Percentiles rank a stretch among this genome's conserved stretches.
phyloP scores from a whole-genome alignment of 2,329 filamentous ascomycete genomes.

The Aphanocladium album region DNA sequence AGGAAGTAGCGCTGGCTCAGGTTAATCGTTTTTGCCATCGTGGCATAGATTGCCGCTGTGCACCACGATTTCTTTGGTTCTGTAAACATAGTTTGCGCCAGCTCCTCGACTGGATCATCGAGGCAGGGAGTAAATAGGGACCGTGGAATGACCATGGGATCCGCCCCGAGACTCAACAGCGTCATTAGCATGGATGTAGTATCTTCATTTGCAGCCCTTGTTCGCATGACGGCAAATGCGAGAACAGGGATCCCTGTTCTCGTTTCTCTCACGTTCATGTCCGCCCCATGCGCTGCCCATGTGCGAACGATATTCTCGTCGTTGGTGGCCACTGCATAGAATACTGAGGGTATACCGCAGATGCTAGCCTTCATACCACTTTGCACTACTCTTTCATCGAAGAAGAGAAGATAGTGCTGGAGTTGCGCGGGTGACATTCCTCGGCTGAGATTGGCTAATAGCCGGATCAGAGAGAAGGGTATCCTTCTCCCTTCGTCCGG shows the following conservation, averaged over 20 bases:
- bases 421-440: background rate
- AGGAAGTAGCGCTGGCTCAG: slow-evolving; percentile 29
- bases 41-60: slow-evolving; percentile 15
- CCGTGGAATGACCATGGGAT: background rate
- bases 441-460: background rate
- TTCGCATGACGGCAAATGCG: slow-evolving; percentile 11
- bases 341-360: slow-evolving; percentile 2
- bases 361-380: slow-evolving; percentile 1
- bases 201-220: slow-evolving; percentile 2
- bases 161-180: slow-evolving; percentile 11
- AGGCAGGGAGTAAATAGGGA: background rate
- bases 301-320: slow-evolving; percentile 11
- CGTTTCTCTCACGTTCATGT: background rate
- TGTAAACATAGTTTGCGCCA: background rate
- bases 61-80: slow-evolving; percentile 19
- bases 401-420: background rate
- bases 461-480: background rate
- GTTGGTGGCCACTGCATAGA: slow-evolving; percentile 10
- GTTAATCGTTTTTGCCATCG: slow-evolving; percentile 23
- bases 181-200: slow-evolving; percentile 9
- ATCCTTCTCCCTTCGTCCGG: background rate
- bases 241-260: background rate
- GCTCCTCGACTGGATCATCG: background rate
- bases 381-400: background rate
- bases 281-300: background rate